Conservation (phyloP, 148 eudicot species). For the Drosera capensis region DNA sequence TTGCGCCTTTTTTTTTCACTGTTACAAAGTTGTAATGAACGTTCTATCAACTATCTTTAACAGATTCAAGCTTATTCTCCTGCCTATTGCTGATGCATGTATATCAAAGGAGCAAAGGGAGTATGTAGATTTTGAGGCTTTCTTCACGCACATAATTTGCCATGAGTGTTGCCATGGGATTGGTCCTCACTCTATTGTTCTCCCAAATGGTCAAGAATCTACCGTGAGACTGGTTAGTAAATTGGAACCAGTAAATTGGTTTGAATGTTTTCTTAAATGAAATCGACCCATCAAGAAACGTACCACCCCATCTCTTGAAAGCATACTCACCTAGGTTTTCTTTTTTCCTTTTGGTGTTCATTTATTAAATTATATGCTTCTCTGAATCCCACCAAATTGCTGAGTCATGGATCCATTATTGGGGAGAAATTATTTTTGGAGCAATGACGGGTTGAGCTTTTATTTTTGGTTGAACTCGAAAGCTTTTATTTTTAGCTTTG, state of each 20-base stretch:
- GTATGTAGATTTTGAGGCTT: slow-evolving; percentile 82
- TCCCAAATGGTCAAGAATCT: slow-evolving; percentile 69
- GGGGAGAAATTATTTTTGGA: too few species aligned
- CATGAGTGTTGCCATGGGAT: slow-evolving; percentile 99
- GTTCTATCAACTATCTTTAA: slow-evolving; percentile 9
- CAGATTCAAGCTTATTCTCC: slow-evolving; percentile 92
- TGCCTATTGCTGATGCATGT: slow-evolving; percentile 76
- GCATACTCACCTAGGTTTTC: too few species aligned
- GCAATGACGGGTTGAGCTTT: too few species aligned
- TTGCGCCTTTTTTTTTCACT: slow-evolving; percentile 2
- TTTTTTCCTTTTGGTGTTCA: too few species aligned
- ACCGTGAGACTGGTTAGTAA: slow-evolving; percentile 89
- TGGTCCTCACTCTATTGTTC: slow-evolving; percentile 89
- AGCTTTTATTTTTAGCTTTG: too few species aligned
- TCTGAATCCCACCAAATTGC: too few species aligned
- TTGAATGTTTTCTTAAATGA: too few species aligned
- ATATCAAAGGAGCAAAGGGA: slow-evolving; percentile 58
- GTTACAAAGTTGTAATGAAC: not conserved
- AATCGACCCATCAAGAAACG: not conserved
- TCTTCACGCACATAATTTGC: slow-evolving; percentile 95
- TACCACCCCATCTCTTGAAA: not conserved
- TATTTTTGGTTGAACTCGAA: too few species aligned
- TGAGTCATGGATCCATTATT: too few species aligned
- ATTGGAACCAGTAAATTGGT: not conserved
- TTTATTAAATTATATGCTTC: too few species aligned